Percentiles rank a stretch among this genome's conserved stretches.
Conservation (phyloP, 1,284 basidiomycete species). For the Caloboletus firmus region DNA sequence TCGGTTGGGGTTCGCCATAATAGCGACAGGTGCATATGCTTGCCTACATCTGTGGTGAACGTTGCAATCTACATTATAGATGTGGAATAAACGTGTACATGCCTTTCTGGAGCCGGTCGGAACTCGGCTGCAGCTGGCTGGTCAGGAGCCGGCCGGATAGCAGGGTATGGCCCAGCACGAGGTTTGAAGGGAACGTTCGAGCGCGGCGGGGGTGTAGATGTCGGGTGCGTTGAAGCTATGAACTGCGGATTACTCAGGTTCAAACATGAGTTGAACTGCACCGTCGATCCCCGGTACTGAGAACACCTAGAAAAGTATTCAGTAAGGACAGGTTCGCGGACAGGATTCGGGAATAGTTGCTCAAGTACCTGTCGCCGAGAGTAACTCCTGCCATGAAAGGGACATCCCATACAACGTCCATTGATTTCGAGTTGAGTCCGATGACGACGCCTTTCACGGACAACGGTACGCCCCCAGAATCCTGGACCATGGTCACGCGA, state of each 20-base stretch:
- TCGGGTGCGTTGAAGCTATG: constrained; percentile 66
- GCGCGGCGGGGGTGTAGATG: constrained; percentile 43
- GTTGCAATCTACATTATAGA: neutral
- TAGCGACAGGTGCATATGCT: constrained; percentile 43
- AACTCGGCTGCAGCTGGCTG: constrained; percentile 59
- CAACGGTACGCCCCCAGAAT: constrained; percentile 91
- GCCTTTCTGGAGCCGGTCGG: constrained; percentile 42
- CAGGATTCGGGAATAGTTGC: neutral
- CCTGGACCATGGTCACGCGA: constrained; percentile 93
- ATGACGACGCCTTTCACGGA: constrained; percentile 93
- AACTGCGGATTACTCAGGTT: constrained; percentile 86
- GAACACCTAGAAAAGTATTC: constrained; percentile 64
- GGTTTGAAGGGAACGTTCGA: constrained; percentile 56
- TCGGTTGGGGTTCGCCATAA: constrained; percentile 71
- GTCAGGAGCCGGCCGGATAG: constrained; percentile 51
- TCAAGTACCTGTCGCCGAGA: constrained; percentile 72
- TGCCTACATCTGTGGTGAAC: constrained; percentile 24
- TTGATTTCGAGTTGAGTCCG: constrained; percentile 79
- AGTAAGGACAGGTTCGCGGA: neutral
- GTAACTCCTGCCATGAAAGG: constrained; percentile 93
- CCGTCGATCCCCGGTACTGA: constrained; percentile 83
- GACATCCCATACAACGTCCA: constrained; percentile 98
- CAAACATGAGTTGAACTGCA: constrained; percentile 81
- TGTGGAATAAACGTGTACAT: neutral
- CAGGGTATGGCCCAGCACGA: constrained; percentile 65